Evolutionary conservation across 495 filamentous ascomycete genomes (phyloP), one percentile per base, ranked within the genome.

Genomic region (Podospora bellae-mahoneyi): DNA sequence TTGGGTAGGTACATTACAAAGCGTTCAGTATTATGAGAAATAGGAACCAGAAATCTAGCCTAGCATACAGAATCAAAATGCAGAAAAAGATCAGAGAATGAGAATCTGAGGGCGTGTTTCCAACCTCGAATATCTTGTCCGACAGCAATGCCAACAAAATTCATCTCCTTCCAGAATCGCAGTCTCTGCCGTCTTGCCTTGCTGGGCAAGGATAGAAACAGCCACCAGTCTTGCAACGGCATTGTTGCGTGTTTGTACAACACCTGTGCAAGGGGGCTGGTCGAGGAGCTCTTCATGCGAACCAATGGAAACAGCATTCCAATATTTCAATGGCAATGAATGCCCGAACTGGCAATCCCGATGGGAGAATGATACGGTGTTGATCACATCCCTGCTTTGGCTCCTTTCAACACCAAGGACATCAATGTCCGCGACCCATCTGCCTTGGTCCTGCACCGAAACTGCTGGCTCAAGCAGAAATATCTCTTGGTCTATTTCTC

Each of bases 401-500:
- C 26, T 59, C 56, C 26, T 59, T 18, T 59, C 56, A 20, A 59
- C 19, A 9, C 26, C 56, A 20, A 59, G 26, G 26, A 20, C 56
- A 27, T 59, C 56, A 59, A 59, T 59, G 13, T 59, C 56, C 1
- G 56, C 56, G 5, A 59, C 56, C 56, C 56, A 59, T 59, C 26
- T 59, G 56, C 56, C 56, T 27, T 26, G 19, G 0, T 59, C 5
- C 18, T 59, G 56, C 56, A 59, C 56, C 7, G 56, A 59, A 3
- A 26, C 56, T 20, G 20, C 56, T 5, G 56, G 20, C 56, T 59
- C 56, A 15, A 59, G 19, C 19, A 59, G 16, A 27, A 59, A 59
- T 59, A 59, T 59, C 7, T 59, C 56, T 20, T 59, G 56, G 56
- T 59, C 56, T 23, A 59, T 59, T 20, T 59, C 56, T 6, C 56